Conservation (phyloP, 352 stramenopile genomes). For the Phytophthora nicotianae region DNA sequence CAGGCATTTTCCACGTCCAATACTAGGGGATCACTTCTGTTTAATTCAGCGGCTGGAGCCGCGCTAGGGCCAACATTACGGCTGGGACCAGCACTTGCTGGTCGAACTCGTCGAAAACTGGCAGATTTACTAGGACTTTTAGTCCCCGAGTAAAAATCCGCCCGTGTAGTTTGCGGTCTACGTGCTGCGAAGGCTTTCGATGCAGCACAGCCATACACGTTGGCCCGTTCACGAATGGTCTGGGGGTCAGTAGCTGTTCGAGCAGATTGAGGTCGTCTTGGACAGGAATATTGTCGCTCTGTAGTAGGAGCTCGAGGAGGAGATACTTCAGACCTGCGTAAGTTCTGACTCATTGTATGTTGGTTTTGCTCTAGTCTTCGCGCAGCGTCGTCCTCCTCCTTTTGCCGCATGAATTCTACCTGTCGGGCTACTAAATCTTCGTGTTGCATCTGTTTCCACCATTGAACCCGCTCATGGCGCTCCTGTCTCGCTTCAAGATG, state of each 20-base stretch:
- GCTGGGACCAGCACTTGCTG: slow-evolving; percentile 1
- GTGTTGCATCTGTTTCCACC: slow-evolving; percentile 21
- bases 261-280: slow-evolving; percentile 36
- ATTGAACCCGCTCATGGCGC: slow-evolving; percentile 28
- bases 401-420: slow-evolving; percentile 29
- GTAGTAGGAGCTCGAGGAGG: slow-evolving; percentile 8
- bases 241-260: slow-evolving; percentile 33
- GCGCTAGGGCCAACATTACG: neutral
- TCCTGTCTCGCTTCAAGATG: slow-evolving; percentile 18
- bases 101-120: slow-evolving; percentile 15
- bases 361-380: slow-evolving; percentile 10
- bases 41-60: neutral
- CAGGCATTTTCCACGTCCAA: slow-evolving; percentile 35
- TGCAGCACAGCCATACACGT: slow-evolving; percentile 60
- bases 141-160: slow-evolving; percentile 13
- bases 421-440: slow-evolving; percentile 20
- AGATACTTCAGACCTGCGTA: neutral
- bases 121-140: slow-evolving; percentile 15
- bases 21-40: neutral
- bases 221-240: slow-evolving; percentile 45
- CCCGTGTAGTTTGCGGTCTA: slow-evolving; percentile 22
- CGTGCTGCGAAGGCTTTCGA: slow-evolving; percentile 47
- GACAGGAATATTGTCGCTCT: slow-evolving; percentile 1
- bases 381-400: slow-evolving; percentile 9
- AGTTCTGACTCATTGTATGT: neutral